Conservation (phyloP, 352 stramenopile species). For the Globisporangium cederbergense region DNA sequence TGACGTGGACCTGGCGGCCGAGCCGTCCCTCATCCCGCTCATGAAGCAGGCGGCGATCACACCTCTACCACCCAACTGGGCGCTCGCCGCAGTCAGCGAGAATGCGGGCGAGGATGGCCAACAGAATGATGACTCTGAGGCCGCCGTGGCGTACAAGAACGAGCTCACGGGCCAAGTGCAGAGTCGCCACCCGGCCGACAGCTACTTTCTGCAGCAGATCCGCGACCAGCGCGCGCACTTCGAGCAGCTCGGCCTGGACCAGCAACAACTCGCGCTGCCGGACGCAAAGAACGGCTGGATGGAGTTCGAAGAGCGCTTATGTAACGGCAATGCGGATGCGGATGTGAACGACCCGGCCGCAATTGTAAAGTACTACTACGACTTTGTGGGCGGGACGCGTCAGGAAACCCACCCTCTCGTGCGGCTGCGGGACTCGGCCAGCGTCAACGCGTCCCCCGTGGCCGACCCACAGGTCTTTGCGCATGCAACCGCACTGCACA, state of each 20-base stretch:
- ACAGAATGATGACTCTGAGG: neutral
- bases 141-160: slow-evolving; percentile 19
- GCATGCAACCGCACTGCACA: slow-evolving; percentile 40
- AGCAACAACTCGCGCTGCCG: neutral
- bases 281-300: slow-evolving; percentile 35
- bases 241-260: slow-evolving; percentile 15
- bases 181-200: slow-evolving; percentile 20
- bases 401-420: slow-evolving; percentile 39
- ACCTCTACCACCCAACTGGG: slow-evolving; percentile 37
- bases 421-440: slow-evolving; percentile 19
- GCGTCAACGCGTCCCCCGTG: slow-evolving; percentile 12
- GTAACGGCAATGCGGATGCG: too few species aligned
- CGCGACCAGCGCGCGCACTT: slow-evolving; percentile 29
- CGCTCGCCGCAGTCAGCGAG: slow-evolving; percentile 3
- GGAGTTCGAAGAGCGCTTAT: slow-evolving; percentile 35
- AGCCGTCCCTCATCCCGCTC: slow-evolving; percentile 49
- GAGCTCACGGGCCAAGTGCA: slow-evolving; percentile 18
- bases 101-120: neutral
- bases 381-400: slow-evolving; percentile 40
- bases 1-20: slow-evolving; percentile 37
- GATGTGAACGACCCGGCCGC: neutral
- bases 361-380: slow-evolving; percentile 47
- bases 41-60: slow-evolving; percentile 46
- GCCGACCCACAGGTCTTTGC: slow-evolving; percentile 48
- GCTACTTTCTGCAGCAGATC: slow-evolving; percentile 58